Conservation (phyloP, 2,329 filamentous ascomycete species). For the Leptographium flavum region DNA sequence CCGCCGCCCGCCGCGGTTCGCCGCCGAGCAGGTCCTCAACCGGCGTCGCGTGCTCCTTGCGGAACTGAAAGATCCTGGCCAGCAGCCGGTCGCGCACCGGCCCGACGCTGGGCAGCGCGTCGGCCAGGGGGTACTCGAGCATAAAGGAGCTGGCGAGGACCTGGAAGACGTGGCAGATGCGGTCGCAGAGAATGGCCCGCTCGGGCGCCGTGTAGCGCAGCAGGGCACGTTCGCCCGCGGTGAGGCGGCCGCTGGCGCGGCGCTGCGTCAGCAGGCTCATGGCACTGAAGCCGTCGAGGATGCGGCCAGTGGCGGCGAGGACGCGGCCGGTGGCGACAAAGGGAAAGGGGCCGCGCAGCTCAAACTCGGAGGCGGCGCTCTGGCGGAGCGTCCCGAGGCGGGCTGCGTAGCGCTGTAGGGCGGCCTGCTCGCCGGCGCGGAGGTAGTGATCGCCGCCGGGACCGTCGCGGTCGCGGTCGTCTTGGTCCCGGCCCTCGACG, state of each 20-base stretch:
- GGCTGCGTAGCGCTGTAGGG: slow-evolving; percentile 66
- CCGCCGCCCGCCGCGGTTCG: slow-evolving; percentile 17
- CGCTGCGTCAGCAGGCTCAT: slow-evolving; percentile 89
- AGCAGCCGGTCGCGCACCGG: slow-evolving; percentile 70
- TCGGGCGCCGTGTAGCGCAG: slow-evolving; percentile 68
- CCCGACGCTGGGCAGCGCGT: slow-evolving; percentile 72
- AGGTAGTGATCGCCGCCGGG: slow-evolving; percentile 52
- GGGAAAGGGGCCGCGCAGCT: slow-evolving; percentile 77
- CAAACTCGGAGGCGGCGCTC: slow-evolving; percentile 72
- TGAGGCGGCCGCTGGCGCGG: slow-evolving; percentile 51
- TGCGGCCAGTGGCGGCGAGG: slow-evolving; percentile 63
- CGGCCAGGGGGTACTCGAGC: slow-evolving; percentile 83
- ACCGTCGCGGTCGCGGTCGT: not conserved
- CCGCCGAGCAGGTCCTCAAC: not conserved
- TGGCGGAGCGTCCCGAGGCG: slow-evolving; percentile 60
- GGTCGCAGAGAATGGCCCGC: slow-evolving; percentile 64
- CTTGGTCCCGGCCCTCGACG: slow-evolving; percentile 20
- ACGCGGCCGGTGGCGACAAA: slow-evolving; percentile 58
- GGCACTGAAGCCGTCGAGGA: slow-evolving; percentile 87
- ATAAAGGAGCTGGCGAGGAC: slow-evolving; percentile 90
- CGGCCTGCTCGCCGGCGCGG: slow-evolving; percentile 73
- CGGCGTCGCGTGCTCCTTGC: slow-evolving; percentile 43
- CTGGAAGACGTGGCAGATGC: slow-evolving; percentile 76
- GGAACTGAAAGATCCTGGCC: slow-evolving; percentile 76
- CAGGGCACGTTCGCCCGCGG: slow-evolving; percentile 67